Evolutionary conservation across 441 rosid species (phyloP), one percentile per base, ranked within the genome.

Genomic region (Hura crepitans): DNA sequence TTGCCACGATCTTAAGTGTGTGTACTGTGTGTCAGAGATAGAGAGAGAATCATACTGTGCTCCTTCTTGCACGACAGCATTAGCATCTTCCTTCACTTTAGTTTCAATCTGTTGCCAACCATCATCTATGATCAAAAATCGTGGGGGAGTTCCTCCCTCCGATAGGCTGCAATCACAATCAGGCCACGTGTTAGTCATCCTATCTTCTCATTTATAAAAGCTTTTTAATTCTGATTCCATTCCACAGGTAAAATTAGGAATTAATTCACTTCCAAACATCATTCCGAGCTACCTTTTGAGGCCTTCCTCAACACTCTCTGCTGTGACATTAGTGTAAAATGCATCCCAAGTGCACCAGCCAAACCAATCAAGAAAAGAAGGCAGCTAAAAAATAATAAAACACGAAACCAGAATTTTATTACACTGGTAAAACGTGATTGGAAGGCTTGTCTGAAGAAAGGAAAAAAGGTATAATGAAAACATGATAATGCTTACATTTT

Each of bases 301-400:
- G 62, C 99, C 98, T 68, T 89, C 90, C 68, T 89, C 86, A 43
- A 92, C 97, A 43, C 96, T 97, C 77, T 94, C 96, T 0, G 97
- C 94, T 13, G 97, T 94, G 79, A 92, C 97, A 42, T 94, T 94
- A n/a, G 99, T 92, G 81, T 94, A 94, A 77, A 90, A 94, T 11
- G 98, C 98, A 76, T 94, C 97, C 98, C 98, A 94, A 13, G 97
- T 91, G 85, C 98, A 94, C 97, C 98, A 91, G 62, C 97, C 97
- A 80, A 94, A 91, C 97, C 98, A 94, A 73, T 94, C 93, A 27
- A 94, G 81, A 78, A 94, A 83, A 63, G 90, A 81, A 65, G 99
- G 97, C 81, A 95, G 64, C 99, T 95, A 71, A 37, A 71, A 18
- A 67, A 45, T 67, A 58, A 56, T n/a, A 74, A 35, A 51, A 28